phyloP scores from a whole-genome alignment of 1,139 yeast genomes.

The Spathaspora sp. region DNA sequence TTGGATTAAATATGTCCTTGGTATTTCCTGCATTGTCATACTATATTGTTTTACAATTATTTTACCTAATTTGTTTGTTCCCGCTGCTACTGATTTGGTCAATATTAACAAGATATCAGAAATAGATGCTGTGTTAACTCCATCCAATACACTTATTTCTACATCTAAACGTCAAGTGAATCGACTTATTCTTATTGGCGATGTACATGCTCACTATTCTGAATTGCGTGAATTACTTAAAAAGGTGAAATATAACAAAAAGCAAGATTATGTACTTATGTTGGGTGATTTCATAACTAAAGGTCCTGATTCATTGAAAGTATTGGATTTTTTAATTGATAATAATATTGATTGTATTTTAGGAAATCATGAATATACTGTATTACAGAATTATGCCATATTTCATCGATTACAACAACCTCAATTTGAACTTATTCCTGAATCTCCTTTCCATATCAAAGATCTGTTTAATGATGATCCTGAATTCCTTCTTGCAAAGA shows the following conservation, averaged over 20 bases:
- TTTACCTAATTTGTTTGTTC: slow-evolving; percentile 37
- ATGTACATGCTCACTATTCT: slow-evolving; percentile 76
- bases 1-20: slow-evolving; percentile 15
- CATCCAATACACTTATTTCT: slow-evolving; percentile 10
- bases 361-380: slow-evolving; percentile 84
- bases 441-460: slow-evolving; percentile 2
- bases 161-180: slow-evolving; percentile 18
- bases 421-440: slow-evolving; percentile 10
- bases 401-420: slow-evolving; percentile 51
- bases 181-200: slow-evolving; percentile 74
- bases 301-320: slow-evolving; percentile 74
- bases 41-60: slow-evolving; percentile 34
- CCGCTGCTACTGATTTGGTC: slow-evolving; percentile 27
- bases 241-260: slow-evolving; percentile 41
- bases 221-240: slow-evolving; percentile 53
- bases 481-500: slow-evolving; percentile 60
- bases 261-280: slow-evolving; percentile 60
- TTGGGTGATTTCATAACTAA: slow-evolving; percentile 86
- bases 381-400: slow-evolving; percentile 58
- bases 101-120: slow-evolving; percentile 28
- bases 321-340: slow-evolving; percentile 64
- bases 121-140: slow-evolving; percentile 24
- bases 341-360: slow-evolving; percentile 68
- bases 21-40: slow-evolving; percentile 8
- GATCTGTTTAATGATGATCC: slow-evolving; percentile 48